Evolutionary conservation across 139 green algal species (phyloP).

Genomic region (Raphidocelis subcapitata): DNA sequence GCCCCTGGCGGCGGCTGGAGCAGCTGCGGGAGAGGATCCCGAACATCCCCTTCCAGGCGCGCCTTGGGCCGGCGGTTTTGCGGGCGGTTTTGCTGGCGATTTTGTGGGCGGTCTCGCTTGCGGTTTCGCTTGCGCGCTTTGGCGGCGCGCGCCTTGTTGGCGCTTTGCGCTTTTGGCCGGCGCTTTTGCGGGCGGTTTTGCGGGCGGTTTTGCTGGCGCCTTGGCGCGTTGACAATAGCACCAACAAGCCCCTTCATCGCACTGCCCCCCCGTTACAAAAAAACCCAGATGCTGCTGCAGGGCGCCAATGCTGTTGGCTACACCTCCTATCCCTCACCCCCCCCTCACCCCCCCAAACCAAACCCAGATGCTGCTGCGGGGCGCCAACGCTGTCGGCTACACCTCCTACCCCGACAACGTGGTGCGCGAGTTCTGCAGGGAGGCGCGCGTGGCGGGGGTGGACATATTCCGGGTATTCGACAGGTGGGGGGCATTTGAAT

Average conservation of each 20-base stretch:
- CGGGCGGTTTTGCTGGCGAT: no score
- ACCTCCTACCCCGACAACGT: slow-evolving; percentile 91
- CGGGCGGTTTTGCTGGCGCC: no score
- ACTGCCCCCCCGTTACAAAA: no score
- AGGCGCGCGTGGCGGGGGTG: slow-evolving; percentile 67
- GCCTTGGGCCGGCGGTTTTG: no score
- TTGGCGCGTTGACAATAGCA: no score
- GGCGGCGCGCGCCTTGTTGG: background rate
- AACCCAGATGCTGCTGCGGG: slow-evolving; percentile 89
- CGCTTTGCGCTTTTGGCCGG: background rate
- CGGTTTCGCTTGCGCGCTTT: background rate
- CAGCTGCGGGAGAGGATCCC: slow-evolving; percentile 79
- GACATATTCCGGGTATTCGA: slow-evolving; percentile 94
- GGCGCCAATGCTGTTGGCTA: background rate
- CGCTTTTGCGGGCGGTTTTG: background rate
- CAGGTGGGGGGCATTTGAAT: slow-evolving; percentile 33
- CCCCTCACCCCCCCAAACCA: background rate
- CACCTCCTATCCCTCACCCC: background rate
- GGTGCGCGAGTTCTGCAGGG: slow-evolving; percentile 71
- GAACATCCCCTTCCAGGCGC: slow-evolving; percentile 91
- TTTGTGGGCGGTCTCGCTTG: background rate
- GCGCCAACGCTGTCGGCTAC: slow-evolving; percentile 91
- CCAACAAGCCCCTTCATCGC: no score
- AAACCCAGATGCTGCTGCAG: background rate
- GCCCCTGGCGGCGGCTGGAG: slow-evolving; percentile 89